Evolutionary conservation across 352 stramenopile genomes (phyloP).

Genomic region (Lagenidium sp.): DNA sequence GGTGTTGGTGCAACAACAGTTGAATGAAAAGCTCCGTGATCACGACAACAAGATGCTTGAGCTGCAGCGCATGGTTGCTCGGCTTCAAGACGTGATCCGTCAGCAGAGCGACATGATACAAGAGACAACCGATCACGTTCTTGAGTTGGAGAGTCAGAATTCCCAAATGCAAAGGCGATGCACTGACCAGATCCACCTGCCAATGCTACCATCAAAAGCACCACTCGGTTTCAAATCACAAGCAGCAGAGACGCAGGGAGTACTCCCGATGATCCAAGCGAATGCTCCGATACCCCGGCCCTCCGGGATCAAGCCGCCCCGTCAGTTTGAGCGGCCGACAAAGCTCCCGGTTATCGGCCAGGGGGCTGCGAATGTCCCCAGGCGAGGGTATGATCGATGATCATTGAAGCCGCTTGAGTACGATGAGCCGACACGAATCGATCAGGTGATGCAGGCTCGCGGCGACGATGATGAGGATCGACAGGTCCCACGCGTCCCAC

Average conservation of each 20-base stretch:
- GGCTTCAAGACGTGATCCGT: conserved; percentile 13
- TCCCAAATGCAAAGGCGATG: too few relatives aligned
- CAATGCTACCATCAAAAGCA: not conserved
- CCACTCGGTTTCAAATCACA: not conserved
- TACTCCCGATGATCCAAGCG: too few relatives aligned
- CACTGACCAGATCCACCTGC: too few relatives aligned
- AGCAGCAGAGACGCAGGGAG: too few relatives aligned
- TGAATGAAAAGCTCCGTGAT: conserved; percentile 12
- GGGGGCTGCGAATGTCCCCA: not conserved
- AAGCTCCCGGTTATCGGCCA: too few relatives aligned
- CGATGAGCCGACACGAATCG: conserved; percentile 6
- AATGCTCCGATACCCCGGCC: not conserved
- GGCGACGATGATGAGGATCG: conserved; percentile 18
- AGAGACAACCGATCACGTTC: conserved; percentile 5
- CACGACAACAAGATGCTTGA: conserved; percentile 16
- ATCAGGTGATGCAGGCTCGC: conserved; percentile 25
- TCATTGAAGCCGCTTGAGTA: conserved; percentile 1
- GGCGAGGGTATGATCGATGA: not conserved
- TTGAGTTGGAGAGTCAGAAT: conserved; percentile 10
- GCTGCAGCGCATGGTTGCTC: conserved; percentile 10
- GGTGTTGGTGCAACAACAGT: conserved; percentile 11
- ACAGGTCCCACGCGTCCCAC: conserved; percentile 21
- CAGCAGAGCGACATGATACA: conserved; percentile 15
- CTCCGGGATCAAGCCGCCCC: conserved; percentile 12
- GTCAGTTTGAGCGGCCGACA: conserved; percentile 10